Evolutionary conservation across 257 asterid species (phyloP), one percentile per base, ranked within the genome.

Genomic region (Echites panduratus): DNA sequence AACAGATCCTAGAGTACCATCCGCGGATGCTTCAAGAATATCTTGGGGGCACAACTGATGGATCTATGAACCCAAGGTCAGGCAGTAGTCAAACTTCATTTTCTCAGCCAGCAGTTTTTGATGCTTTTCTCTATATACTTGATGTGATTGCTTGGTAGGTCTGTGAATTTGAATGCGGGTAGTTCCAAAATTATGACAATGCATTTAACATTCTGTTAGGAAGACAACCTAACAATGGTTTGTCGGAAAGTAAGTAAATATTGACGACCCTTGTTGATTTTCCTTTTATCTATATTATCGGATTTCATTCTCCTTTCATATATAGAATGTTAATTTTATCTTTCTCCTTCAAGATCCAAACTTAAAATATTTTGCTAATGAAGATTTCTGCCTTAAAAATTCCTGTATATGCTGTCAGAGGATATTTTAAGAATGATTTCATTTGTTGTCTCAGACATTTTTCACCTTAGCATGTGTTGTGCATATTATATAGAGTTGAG

Each of bases 21-120:
- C 96, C 98, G 49, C 89, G 89, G 84, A 87, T 91, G 99, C 97
- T 94, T 75, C 79, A 94, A 76, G 97, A 91, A 81, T 87, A 89
- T 89, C 88, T 83, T 49, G 84, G 84, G 4, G 96, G 95, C 53
- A 97, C 88, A 79, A 85, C 96, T 73, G 89, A 90, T 75, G 91
- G 93, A 80, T 89, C 89, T 83, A 86, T 94, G 97, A 89, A 89
- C 86, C 98, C 97, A 74, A 93, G 98, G 97, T 91, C 72, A 81
- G 64, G 75, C 72, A 65, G 2, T 22, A 20, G 13, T 43, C 9
- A 24, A 16, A 68, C 0, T 71, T 17, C 14, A 40, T 72, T 62
- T 16, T 7, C 57, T 52, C 11, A 53, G 29, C 29, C 14, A 54
- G 29, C 61, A 20, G 2, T 2, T 1, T 54, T 54, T 54, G 0